A percentile compares a stretch with the other conserved stretches of the same genome.
Conservation (phyloP, 116 monocot species). For the Dioscorea cayenensis region DNA sequence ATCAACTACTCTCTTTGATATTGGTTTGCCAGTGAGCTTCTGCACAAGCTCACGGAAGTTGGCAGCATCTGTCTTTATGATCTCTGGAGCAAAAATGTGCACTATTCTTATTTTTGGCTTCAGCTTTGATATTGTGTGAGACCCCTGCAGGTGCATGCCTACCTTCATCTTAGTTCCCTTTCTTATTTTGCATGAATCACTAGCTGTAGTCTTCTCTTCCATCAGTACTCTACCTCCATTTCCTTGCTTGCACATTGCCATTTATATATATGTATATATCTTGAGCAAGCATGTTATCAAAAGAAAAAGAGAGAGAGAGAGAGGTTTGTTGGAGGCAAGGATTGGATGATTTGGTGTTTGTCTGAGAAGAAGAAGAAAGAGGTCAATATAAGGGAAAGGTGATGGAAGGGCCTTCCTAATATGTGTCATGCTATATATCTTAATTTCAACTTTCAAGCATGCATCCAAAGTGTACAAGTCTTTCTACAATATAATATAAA, state of each 20-base stretch:
- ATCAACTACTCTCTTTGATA: background rate
- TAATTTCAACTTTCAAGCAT: no score
- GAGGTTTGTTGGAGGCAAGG: slow-evolving; percentile 10
- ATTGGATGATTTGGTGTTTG: slow-evolving; percentile 7
- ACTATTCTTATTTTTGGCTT: slow-evolving; percentile 49
- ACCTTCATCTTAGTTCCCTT: background rate
- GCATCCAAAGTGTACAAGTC: no score
- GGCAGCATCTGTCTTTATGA: slow-evolving; percentile 50
- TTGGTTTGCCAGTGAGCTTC: slow-evolving; percentile 60
- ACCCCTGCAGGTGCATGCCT: slow-evolving; percentile 4
- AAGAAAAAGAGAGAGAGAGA: background rate
- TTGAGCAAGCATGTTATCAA: no score
- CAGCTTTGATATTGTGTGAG: slow-evolving; percentile 24
- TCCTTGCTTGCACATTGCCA: no score
- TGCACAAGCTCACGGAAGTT: slow-evolving; percentile 66
- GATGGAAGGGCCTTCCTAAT: background rate
- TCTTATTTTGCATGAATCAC: background rate
- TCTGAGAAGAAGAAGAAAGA: slow-evolving; percentile 2
- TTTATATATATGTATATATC: background rate
- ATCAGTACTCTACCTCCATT: no score
- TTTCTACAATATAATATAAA: no score
- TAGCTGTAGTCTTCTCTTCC: no score
- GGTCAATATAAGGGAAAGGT: background rate
- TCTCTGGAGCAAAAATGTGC: slow-evolving; percentile 48
- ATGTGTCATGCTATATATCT: no score